These are phyloP conservation scores for Salvia miltiorrhiza DNA, from an alignment of 257 asterid species.

Conservation along the genomic window DNA sequence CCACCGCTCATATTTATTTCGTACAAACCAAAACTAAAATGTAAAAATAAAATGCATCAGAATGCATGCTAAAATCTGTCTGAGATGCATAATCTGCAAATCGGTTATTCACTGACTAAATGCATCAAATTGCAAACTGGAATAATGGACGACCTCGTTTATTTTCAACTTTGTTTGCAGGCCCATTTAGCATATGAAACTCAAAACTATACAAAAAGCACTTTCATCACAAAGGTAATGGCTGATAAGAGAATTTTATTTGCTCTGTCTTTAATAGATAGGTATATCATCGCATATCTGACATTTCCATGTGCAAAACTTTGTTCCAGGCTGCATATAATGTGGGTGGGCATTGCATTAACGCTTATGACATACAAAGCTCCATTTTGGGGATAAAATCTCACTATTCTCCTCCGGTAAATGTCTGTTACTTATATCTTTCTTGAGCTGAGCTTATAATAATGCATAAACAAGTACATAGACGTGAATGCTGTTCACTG, in stretches of 20 bases:
- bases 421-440: slow-evolving; percentile 14
- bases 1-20: not conserved
- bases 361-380: slow-evolving; percentile 77
- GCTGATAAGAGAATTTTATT: not conserved
- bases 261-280: not conserved
- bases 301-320: slow-evolving; percentile 4
- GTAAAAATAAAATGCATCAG: not conserved
- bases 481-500: not conserved
- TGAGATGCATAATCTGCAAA: not conserved
- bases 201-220: slow-evolving; percentile 56
- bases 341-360: slow-evolving; percentile 78
- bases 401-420: slow-evolving; percentile 82
- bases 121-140: not conserved
- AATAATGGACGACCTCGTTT: slow-evolving; percentile 1
- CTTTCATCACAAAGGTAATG: slow-evolving; percentile 65
- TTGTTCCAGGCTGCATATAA: slow-evolving; percentile 72
- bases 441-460: not conserved
- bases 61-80: not conserved
- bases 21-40: not conserved
- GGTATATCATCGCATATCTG: slow-evolving; percentile 17
- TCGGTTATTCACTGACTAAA: not conserved
- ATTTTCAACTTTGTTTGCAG: slow-evolving; percentile 39
- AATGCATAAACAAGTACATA: not conserved
- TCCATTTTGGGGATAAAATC: slow-evolving; percentile 72
- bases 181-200: slow-evolving; percentile 91